These are phyloP conservation scores for Voacanga thouarsii DNA, from an alignment of 257 asterid genomes.

Conservation along the genomic window DNA sequence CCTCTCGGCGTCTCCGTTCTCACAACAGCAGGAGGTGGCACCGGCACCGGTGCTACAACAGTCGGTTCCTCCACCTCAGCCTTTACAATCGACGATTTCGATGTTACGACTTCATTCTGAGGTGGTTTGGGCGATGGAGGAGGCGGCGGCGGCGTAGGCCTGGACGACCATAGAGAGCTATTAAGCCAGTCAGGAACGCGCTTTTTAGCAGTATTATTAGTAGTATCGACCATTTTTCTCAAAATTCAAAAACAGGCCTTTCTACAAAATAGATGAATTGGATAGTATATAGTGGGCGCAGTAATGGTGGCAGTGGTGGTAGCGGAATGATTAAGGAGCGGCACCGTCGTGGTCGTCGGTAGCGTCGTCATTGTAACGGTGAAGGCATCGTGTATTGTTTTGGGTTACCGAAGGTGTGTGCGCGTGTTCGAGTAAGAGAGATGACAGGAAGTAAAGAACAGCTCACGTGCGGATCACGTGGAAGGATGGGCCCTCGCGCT, in stretches of 20 bases:
- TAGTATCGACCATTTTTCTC: slow-evolving; percentile 13
- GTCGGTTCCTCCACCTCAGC: slow-evolving; percentile 15
- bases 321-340: slow-evolving; percentile 4
- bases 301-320: background rate
- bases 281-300: background rate
- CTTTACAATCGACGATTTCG: slow-evolving; percentile 22
- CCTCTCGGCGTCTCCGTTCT: slow-evolving; percentile 31
- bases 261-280: background rate
- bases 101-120: slow-evolving; percentile 14
- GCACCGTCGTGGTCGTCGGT: slow-evolving; percentile 6
- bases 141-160: slow-evolving; percentile 5
- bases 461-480: slow-evolving; percentile 6
- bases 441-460: background rate
- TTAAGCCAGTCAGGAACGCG: slow-evolving; percentile 31
- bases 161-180: slow-evolving; percentile 27
- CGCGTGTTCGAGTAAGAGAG: background rate
- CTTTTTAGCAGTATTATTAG: slow-evolving; percentile 16
- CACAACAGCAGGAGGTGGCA: slow-evolving; percentile 33
- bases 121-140: background rate
- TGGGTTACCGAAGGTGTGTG: background rate
- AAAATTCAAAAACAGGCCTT: background rate
- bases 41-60: slow-evolving; percentile 25
- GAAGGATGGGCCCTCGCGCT: background rate
- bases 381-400: background rate
- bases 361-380: background rate